A percentile compares a stretch with the other conserved stretches of the same genome.
phyloP scores from a whole-genome alignment of 2,329 filamentous ascomycete species.

The Volutella citrinella region DNA sequence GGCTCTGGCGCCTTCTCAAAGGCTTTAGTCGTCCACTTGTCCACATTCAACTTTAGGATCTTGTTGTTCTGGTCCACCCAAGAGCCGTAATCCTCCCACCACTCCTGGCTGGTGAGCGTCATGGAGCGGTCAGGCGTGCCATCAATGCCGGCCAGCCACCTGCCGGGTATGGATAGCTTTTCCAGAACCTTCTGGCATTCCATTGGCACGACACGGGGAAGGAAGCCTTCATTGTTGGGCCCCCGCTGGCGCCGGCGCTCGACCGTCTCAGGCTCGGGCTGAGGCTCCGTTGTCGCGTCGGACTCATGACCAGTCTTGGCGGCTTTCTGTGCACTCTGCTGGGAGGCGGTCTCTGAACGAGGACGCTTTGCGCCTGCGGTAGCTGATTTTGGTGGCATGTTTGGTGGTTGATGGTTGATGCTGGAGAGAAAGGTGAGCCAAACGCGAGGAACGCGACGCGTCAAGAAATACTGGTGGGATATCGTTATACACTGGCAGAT shows the following conservation, averaged over 20 bases:
- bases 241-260: constrained; percentile 8
- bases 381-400: constrained; percentile 8
- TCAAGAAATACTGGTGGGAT: too few species aligned
- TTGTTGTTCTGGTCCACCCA: constrained; percentile 19
- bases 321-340: constrained; percentile 3
- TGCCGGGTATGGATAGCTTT: constrained; percentile 10
- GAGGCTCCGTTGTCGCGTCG: neutral
- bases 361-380: constrained; percentile 4
- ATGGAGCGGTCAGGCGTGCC: constrained; percentile 13
- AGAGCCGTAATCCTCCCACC: constrained; percentile 18
- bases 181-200: constrained; percentile 11
- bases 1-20: constrained; percentile 10
- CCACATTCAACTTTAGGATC: constrained; percentile 11
- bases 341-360: neutral
- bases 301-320: neutral
- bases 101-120: constrained; percentile 12
- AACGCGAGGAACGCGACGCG: too few species aligned
- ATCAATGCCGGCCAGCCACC: constrained; percentile 15
- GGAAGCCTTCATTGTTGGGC: constrained; percentile 14
- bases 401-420: too few species aligned
- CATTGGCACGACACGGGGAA: constrained; percentile 13
- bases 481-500: too few species aligned
- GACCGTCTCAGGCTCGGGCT: neutral
- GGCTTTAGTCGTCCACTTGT: constrained; percentile 18
- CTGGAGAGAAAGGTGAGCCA: too few species aligned